Evolutionary conservation across 2,329 filamentous ascomycete species (phyloP).

Genomic region (Ophiostoma piceae): DNA sequence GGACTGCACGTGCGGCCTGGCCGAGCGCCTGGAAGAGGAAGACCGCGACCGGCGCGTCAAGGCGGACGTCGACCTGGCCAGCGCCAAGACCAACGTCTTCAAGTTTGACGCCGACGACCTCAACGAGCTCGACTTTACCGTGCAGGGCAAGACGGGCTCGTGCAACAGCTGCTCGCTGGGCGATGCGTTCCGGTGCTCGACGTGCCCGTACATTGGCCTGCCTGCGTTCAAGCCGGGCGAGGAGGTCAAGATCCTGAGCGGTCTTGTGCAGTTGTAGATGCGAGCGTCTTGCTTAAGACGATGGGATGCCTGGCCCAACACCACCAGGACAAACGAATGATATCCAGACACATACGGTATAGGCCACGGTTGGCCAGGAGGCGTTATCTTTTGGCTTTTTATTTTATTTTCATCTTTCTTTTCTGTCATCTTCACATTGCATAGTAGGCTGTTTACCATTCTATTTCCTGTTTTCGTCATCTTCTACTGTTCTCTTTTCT

Average conservation of each 20-base stretch:
- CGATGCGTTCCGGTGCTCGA: conserved; percentile 76
- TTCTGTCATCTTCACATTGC: neutral
- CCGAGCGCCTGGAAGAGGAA: conserved; percentile 78
- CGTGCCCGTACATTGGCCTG: conserved; percentile 77
- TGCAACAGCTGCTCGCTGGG: conserved; percentile 86
- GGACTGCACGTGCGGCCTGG: conserved; percentile 93
- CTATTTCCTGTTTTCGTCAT: neutral
- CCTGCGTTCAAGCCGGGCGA: conserved; percentile 96
- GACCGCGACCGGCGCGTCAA: conserved; percentile 47
- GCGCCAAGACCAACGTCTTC: conserved; percentile 40
- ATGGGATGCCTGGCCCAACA: neutral
- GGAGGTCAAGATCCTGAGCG: conserved; percentile 82
- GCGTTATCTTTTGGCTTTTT: neutral
- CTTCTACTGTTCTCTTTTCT: too few relatives aligned
- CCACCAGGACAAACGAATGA: conserved; percentile 11
- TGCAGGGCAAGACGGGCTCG: conserved; percentile 92
- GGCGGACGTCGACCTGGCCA: conserved; percentile 29
- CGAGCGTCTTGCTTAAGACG: too few relatives aligned
- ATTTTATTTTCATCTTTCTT: neutral
- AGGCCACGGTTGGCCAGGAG: conserved; percentile 11
- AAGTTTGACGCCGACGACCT: conserved; percentile 74
- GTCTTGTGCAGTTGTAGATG: conserved; percentile 69
- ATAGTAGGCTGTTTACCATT: neutral
- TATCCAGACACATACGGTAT: conserved; percentile 13
- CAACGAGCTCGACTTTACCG: conserved; percentile 89